Percentiles rank a stretch among this genome's conserved stretches.
phyloP scores from a whole-genome alignment of 441 rosid species.

The Corymbia calophylla region DNA sequence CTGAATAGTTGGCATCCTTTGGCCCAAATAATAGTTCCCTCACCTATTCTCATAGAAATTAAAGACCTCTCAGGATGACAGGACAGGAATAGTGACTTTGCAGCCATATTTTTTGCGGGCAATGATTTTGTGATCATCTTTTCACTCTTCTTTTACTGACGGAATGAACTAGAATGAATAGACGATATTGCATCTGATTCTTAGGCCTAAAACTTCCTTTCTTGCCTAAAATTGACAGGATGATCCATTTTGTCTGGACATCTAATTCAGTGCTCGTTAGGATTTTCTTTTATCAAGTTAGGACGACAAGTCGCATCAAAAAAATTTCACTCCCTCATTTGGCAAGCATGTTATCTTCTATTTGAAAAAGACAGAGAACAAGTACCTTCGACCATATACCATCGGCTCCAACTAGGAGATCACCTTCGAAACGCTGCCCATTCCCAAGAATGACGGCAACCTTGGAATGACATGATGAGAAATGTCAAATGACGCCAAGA shows the following conservation, averaged over 20 bases:
- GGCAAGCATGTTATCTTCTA: background rate
- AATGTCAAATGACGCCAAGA: background rate
- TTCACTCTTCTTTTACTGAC: background rate
- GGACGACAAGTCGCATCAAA: background rate
- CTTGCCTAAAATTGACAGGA: background rate
- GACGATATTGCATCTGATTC: background rate
- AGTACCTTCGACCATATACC: constrained; percentile 22
- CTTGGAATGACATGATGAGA: constrained; percentile 8
- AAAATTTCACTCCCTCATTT: background rate
- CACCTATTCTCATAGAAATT: constrained; percentile 4
- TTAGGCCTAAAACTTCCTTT: background rate
- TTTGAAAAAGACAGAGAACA: background rate
- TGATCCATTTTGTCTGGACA: background rate
- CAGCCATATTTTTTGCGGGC: background rate
- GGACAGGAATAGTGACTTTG: background rate
- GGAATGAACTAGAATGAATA: background rate
- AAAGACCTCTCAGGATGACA: background rate
- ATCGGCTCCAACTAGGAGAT: constrained; percentile 26
- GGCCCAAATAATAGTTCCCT: constrained; percentile 14
- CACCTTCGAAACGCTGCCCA: constrained; percentile 15
- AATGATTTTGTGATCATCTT: background rate
- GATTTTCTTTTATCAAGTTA: background rate
- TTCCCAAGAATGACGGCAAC: constrained; percentile 16
- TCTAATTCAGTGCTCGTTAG: background rate
- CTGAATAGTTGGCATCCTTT: constrained; percentile 21